These are phyloP conservation scores for Leucocoprinus sp. DNA, from an alignment of 768 basidiomycete species.

Conservation along the genomic window DNA sequence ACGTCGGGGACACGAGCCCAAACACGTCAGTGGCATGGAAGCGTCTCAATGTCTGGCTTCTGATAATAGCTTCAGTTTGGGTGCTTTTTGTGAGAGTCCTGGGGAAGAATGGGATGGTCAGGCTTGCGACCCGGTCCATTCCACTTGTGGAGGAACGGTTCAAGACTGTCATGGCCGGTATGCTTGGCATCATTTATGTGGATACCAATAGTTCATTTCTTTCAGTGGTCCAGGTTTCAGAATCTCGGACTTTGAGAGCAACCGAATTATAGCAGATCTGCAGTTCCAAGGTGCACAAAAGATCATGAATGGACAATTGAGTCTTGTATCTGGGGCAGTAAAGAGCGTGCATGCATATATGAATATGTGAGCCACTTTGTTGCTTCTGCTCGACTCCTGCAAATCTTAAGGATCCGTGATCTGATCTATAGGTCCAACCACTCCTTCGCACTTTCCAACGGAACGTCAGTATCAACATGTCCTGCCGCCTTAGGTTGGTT, in stretches of 20 bases:
- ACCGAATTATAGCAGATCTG: conserved; percentile 57
- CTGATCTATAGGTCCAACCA: conserved; percentile 44
- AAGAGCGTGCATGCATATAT: conserved; percentile 65
- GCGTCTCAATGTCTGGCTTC: conserved; percentile 5
- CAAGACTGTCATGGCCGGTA: conserved; percentile 68
- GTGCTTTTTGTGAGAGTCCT: conserved; percentile 73
- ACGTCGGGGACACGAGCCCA: conserved; percentile 73
- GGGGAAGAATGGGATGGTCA: conserved; percentile 60
- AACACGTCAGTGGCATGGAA: conserved; percentile 52
- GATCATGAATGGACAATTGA: conserved; percentile 47
- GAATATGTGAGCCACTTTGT: conserved; percentile 46
- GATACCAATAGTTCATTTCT: not conserved
- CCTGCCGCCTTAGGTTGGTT: conserved; percentile 67
- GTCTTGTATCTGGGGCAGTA: conserved; percentile 48
- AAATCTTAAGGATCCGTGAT: not conserved
- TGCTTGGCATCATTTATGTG: conserved; percentile 8
- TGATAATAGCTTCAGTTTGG: conserved; percentile 32
- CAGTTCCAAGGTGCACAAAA: conserved; percentile 64
- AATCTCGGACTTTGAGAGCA: conserved; percentile 69
- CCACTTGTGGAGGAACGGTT: conserved; percentile 66
- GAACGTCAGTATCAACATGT: conserved; percentile 61
- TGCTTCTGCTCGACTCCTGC: not conserved
- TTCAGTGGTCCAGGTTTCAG: conserved; percentile 68
- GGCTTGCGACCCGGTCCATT: conserved; percentile 60
- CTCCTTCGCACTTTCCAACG: conserved; percentile 56